These are phyloP conservation scores for Trametes villosa DNA, from an alignment of 768 basidiomycete genomes.

Conservation along the genomic window DNA sequence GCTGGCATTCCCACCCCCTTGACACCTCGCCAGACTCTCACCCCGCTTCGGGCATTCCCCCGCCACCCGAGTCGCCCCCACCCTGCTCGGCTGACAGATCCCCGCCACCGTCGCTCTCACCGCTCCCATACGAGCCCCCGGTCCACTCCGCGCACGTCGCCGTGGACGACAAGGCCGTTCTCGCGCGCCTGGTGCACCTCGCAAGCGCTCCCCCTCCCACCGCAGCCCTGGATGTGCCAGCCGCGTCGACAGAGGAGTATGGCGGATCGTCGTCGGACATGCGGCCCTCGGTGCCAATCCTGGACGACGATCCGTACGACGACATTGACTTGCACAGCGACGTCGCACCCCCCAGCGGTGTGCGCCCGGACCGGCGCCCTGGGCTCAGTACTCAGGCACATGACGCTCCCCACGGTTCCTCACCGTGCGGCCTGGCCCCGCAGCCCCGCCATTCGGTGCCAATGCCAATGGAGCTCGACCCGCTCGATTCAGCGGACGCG, in stretches of 20 bases:
- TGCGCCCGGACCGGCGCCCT: not conserved
- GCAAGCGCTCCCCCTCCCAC: constrained; percentile 31
- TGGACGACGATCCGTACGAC: constrained; percentile 31
- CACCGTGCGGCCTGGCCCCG: constrained; percentile 4
- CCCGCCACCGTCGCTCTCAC: constrained; percentile 2
- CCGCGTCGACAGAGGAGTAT: constrained; percentile 2
- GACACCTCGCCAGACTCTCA: constrained; percentile 3
- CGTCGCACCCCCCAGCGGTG: not conserved
- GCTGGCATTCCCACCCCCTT: constrained; percentile 17
- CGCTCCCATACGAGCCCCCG: constrained; percentile 9
- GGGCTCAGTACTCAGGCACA: not conserved
- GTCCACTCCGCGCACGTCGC: constrained; percentile 38
- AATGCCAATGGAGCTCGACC: not conserved
- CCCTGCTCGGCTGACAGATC: constrained; percentile 4
- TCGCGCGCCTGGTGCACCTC: constrained; percentile 36
- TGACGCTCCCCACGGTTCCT: constrained; percentile 8
- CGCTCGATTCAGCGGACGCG: not conserved
- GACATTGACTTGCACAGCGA: constrained; percentile 15
- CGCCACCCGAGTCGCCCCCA: not conserved
- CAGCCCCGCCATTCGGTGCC: not conserved
- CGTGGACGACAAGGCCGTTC: constrained; percentile 41
- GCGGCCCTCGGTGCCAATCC: constrained; percentile 22
- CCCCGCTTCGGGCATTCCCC: constrained; percentile 3
- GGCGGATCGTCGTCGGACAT: constrained; percentile 19
- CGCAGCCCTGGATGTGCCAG: constrained; percentile 6